Evolutionary conservation across 805 yeast species (phyloP), one percentile per base, ranked within the genome.

Genomic region (Grigorovia jiainica): DNA sequence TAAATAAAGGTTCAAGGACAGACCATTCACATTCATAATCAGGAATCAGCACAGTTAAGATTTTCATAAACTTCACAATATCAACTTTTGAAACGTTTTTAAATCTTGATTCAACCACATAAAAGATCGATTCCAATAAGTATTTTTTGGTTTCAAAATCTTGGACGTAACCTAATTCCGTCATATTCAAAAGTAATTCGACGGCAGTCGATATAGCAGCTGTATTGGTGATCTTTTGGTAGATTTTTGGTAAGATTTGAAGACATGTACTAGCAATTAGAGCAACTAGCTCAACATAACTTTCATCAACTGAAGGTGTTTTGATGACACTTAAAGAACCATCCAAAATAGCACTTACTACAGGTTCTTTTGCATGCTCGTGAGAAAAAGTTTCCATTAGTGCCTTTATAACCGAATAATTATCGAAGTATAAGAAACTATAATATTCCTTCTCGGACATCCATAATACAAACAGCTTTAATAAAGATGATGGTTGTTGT

Each of bases 401-500:
- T 2, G 87, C 77, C 11, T 51, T 57, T 0, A 74, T 69, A 7
- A 87, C 74, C 2, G 73, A 66, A 39, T 62, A 68, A 36, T 80
- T 72, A 47, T 83, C 82, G 42, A 69, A 61, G 42, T 70, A 70
- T 35, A 86, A 60, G 44, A 81, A 75, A 11, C 67, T 66, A 37
- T 70, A 63, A 31, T 80, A 67, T 18, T 65, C 64, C 5, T 66
- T 64, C 25, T 63, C 57, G 4, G 67, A 55, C 38, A 82, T 65
- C 78, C 95, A 74, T 7, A 72, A 64, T 6, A 76, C 61, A 52
- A 90, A 72, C 8, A 87, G 56, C 43, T 69, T 75, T 75, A 89
- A 64, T 35, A 90, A 57, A 0, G 95, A 73, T 0, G 97, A 87
- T 0, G 90, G 80, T 52, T 82, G 87, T 55, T 87, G 94, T 25